Base-by-base conservation (phyloP, 2,329 filamentous ascomycete species). In the Clarireedia hainanense region DNA sequence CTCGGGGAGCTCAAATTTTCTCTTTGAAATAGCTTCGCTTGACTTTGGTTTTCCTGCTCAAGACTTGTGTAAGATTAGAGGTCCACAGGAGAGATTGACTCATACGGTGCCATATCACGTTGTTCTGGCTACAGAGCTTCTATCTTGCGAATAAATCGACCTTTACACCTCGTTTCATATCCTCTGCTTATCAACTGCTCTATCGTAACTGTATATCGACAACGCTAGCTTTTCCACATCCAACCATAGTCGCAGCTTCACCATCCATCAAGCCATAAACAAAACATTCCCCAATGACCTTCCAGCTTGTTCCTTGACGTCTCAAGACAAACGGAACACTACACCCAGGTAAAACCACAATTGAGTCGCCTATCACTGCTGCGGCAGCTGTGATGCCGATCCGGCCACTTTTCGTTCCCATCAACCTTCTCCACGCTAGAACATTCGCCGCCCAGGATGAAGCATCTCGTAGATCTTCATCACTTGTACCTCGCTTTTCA, bases 261-360 rank as follows among this genome's bases (percentile, higher is more conserved):
- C 60, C 60, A 53, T 61, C 43, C 57, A 62, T 62, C 9, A 59
- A 45, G 1, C 57, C 58, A 51, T 60, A 47, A 36, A 62, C 50
- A 26, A 57, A 62, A 2, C 54, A 51, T 30, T 61, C 60, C 5
- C 58, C 60, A 4, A 57, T 37, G 20, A 62, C n/a, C 12, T 42
- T 52, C 48, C 47, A 56, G 12, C 17, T 24, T 9, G 2, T 24
- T 14, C 10, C 17, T 3, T 52, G 7, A 1, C 39, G 40, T 39
- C 47, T 51, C 47, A 56, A 37, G 14, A 56, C 20, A 10, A 56
- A 14, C 46, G 48, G 53, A 2, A 56, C 53, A 46, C 48, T 50
- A 2, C 53, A 56, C 9, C 48, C 48, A 6, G 47, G 39, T 20
- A 56, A n/a, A 30, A 52, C 17, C 2, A n/a, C 30, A 23, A 56